These are phyloP conservation scores for Trichoderma gamsii DNA, from an alignment of 495 filamentous ascomycete genomes.

Conservation along the genomic window DNA sequence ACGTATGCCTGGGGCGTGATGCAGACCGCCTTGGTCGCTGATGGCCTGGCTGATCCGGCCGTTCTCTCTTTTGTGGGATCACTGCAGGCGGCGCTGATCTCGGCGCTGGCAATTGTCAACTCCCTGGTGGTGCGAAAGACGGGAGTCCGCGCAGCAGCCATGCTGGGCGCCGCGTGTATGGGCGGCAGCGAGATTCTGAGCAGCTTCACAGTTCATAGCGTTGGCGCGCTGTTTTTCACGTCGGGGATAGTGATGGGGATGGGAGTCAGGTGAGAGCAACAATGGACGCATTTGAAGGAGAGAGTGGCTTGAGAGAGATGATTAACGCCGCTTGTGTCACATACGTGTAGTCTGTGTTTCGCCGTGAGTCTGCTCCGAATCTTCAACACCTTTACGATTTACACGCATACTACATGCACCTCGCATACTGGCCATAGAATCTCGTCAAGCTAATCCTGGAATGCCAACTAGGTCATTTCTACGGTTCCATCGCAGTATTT, in stretches of 20 bases:
- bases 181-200: slow-evolving; percentile 44
- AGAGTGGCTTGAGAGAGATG: not conserved
- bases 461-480: slow-evolving; percentile 35
- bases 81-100: slow-evolving; percentile 42
- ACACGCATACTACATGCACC: not conserved
- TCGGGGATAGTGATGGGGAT: slow-evolving; percentile 48
- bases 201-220: slow-evolving; percentile 41
- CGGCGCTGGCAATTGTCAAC: slow-evolving; percentile 44
- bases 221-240: slow-evolving; percentile 52
- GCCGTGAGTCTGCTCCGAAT: slow-evolving; percentile 16
- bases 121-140: slow-evolving; percentile 44
- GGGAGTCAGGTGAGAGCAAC: slow-evolving; percentile 27
- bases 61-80: slow-evolving; percentile 54
- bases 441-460: not conserved
- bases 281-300: not conserved
- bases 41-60: slow-evolving; percentile 39
- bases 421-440: not conserved
- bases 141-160: slow-evolving; percentile 38
- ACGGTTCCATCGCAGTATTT: slow-evolving; percentile 51
- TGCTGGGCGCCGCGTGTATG: slow-evolving; percentile 43
- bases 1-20: slow-evolving; percentile 54
- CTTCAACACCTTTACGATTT: not conserved
- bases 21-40: slow-evolving; percentile 47
- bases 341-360: slow-evolving; percentile 22
- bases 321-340: not conserved